These are phyloP conservation scores for Kurtzmaniella cleridarum DNA, from an alignment of 805 yeast species.

Conservation along the genomic window DNA sequence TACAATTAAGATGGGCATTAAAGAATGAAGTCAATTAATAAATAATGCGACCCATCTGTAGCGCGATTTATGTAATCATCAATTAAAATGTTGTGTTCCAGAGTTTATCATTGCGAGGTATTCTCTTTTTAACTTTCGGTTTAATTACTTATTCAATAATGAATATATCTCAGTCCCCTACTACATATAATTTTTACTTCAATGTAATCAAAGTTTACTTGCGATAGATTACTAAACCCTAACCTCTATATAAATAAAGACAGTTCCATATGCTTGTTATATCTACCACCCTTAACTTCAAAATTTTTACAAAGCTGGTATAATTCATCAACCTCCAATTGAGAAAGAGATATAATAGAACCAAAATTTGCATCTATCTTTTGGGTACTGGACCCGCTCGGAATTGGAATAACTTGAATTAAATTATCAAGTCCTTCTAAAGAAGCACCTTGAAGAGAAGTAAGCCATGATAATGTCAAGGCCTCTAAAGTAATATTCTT, in stretches of 20 bases:
- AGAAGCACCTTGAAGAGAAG: constrained; percentile 64
- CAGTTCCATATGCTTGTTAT: constrained; percentile 23
- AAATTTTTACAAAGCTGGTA: constrained; percentile 38
- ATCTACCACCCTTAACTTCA: constrained; percentile 55
- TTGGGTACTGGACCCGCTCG: constrained; percentile 59
- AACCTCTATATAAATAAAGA: neutral
- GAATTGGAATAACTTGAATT: constrained; percentile 70
- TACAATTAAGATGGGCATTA: constrained; percentile 8
- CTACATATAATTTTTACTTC: too few relatives aligned
- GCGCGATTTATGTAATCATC: neutral
- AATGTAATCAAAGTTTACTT: too few relatives aligned
- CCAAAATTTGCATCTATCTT: constrained; percentile 60
- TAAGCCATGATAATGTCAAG: constrained; percentile 34
- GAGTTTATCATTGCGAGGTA: too few relatives aligned
- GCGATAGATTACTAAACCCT: too few relatives aligned
- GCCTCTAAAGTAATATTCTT: constrained; percentile 54
- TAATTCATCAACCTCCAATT: constrained; percentile 53
- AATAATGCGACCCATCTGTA: neutral
- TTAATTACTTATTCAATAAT: too few relatives aligned
- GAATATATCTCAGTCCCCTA: too few relatives aligned
- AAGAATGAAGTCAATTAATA: neutral
- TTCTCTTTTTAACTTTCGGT: too few relatives aligned
- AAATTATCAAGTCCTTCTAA: constrained; percentile 35
- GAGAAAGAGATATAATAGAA: constrained; percentile 41
- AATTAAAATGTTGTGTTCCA: neutral